Evolutionary conservation across 2,329 filamentous ascomycete species (phyloP), one percentile per base, ranked within the genome.

Genomic region (Penicillium brasilianum): DNA sequence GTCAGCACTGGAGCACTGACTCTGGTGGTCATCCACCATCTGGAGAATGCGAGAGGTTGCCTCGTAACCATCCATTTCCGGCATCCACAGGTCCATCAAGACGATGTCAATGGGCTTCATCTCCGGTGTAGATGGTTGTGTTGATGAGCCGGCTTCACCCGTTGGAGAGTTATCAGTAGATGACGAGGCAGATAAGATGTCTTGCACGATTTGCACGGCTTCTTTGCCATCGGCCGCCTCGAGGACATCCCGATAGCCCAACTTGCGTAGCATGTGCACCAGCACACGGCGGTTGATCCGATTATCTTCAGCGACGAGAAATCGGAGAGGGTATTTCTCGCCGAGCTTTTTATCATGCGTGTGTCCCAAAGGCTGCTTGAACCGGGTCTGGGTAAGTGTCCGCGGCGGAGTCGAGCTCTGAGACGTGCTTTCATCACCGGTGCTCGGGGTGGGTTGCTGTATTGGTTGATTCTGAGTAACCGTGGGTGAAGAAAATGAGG

Each of bases 61-160:
- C 70, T 90, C 85, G 65, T 90, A 91, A 1, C 89, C 89, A 69
- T 91, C 88, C 81, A 91, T 87, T 65, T 87, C 81, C 0, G 89
- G 89, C 88, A 91, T 91, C 89, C 89, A 91, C 10, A 91, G 82
- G 74, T 91, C 89, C 89, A 91, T 91, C 46, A 91, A 77, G 25
- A 91, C 82, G 1, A 89, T 82, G 68, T 90, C 85, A 59, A 90
- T 85, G 2, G 76, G 74, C 58, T 77, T 79, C 11, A 72, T 62
- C 44, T 76, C 73, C 46, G 70, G 65, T 62, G 70, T 30, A 64
- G 65, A 18, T 63, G 71, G 52, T 63, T 67, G 11, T 1, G 64
- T 66, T n/a, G 66, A 58, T 20, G 36, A 22, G 25, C 46, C 48
- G 14, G 30, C 1, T 4, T 57, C 44, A 41, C 13, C 46, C 20